These are phyloP conservation scores for Puccinia hordei DNA, from an alignment of 1,284 basidiomycete genomes.

Conservation along the genomic window DNA sequence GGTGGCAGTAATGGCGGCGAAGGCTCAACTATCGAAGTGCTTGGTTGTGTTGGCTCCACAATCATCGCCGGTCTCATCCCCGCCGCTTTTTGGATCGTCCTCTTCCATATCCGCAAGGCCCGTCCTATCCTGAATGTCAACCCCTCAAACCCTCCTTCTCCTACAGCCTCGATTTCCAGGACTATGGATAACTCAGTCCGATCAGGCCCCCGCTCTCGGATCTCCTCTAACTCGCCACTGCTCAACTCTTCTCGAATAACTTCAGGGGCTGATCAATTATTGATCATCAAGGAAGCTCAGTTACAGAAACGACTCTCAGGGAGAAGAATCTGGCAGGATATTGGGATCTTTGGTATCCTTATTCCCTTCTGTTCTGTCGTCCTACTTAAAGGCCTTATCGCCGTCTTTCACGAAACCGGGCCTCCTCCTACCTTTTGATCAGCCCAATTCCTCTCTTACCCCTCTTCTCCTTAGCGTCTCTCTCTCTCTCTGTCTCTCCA, in stretches of 20 bases:
- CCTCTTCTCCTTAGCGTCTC: neutral
- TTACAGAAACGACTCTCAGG: slow-evolving; percentile 44
- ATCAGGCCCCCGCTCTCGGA: neutral
- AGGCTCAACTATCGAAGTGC: slow-evolving; percentile 53
- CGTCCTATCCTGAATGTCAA: slow-evolving; percentile 55
- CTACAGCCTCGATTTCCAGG: neutral
- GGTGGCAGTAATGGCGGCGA: slow-evolving; percentile 51
- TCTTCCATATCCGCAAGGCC: slow-evolving; percentile 58
- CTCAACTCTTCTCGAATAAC: neutral
- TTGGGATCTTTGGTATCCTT: slow-evolving; percentile 42
- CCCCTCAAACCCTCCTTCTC: neutral
- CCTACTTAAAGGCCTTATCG: slow-evolving; percentile 46
- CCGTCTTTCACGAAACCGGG: slow-evolving; percentile 24
- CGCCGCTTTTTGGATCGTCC: slow-evolving; percentile 56
- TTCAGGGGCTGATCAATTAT: neutral
- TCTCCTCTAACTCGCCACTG: neutral
- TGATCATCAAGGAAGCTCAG: slow-evolving; percentile 29
- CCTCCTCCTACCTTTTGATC: slow-evolving; percentile 7
- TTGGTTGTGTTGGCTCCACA: slow-evolving; percentile 52
- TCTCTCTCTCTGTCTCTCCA: neutral
- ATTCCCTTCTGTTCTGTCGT: slow-evolving; percentile 50
- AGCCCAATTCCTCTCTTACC: neutral
- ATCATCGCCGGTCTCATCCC: slow-evolving; percentile 54
- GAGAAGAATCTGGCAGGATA: slow-evolving; percentile 49
- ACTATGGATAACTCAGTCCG: neutral